Evolutionary conservation across 768 basidiomycete genomes (phyloP), one percentile per base, ranked within the genome.

Genomic region (Termitomyces sp.): DNA sequence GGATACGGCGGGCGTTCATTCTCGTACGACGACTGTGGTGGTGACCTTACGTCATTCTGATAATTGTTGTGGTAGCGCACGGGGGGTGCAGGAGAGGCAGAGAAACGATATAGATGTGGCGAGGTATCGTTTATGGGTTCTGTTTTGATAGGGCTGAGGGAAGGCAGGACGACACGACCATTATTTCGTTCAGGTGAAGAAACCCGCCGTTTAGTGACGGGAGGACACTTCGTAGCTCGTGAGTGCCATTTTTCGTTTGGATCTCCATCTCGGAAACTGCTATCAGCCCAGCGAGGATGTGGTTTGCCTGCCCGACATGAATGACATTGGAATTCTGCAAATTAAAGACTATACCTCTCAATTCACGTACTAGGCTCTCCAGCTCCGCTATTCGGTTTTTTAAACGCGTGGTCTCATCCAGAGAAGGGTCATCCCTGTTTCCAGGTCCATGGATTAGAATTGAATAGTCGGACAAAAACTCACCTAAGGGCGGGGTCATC

Each of bases 361-460:
- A 77, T 69, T 95, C 94, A 61, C 94, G 82, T 36, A 96, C 93
- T 33, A 95, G 83, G 65, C 89, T 91, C 73, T 97, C 94, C 54
- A 97, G 84, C 74, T 97, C 94, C 39, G 93, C 93, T 63, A 97
- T 93, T 49, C 94, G 79, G 65, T 91, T 89, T 57, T 92, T 82
- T 55, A 95, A 79, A 56, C 90, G 86, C 16, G 92, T 93, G 58
- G 81, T 87, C 74, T 96, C 94, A 68, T 93, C 90, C n/a, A 93
- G 72, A 45, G 86, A 83, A 12, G 93, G 92, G 73, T 95, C 92
- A 68, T 93, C 91, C 71, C 91, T 92, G 71, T 58, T 39, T 24
- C 18, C 4, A 10, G 2, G 27, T 26, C 42, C 49, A 58, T 47
- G 46, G 55, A 4, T 55, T 53, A 61, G 39, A 36, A 18, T 22